Evolutionary conservation across 345 rosid genomes (phyloP), one percentile per base, ranked within the genome.

Genomic region (Arabis alpina): DNA sequence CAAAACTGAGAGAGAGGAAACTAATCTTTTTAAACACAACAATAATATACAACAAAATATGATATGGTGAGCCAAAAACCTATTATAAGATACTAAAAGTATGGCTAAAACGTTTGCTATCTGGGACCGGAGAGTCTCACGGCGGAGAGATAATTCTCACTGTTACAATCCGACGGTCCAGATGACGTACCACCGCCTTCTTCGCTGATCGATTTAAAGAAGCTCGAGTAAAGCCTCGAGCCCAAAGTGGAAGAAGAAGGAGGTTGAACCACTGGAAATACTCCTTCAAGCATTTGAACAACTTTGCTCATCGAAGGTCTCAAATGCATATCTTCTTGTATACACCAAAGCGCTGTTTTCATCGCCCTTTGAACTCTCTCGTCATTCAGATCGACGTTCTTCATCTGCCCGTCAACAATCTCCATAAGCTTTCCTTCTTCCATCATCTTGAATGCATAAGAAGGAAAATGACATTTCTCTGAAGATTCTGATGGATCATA

Each of bases 231-330:
- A 44, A 93, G 80, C 25, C 94, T 88, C 13, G 81, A 73, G 1
- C 87, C 94, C 70, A 91, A 27, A 10, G 88, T 86, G 4, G 92
- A 86, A 7, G 84, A 89, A 10, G 61, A 28, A 4, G 96, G 98
- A 1, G 94, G 97, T 39, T 72, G 75, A 32, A 84, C 71, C 64
- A 91, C 97, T 0, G 69, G 68, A 54, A 64, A 80, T 42, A 93
- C 74, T 13, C 98, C 96, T 84, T 93, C 98, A 13, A 93, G 97
- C 98, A 93, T 93, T 67, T 93, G 97, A 52, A 87, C 91, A 16
- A 89, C 97, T 82, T 81, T 93, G 40, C 80, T 68, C 98, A 93
- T 93, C 15, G 94, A 71, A 16, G 97, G 97, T 75, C 98, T 83
- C 15, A 79, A 47, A 56, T 45, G 28, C 97, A 91, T 93, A 25